A percentile compares a stretch with the other conserved stretches of the same genome.
phyloP scores from a whole-genome alignment of 768 basidiomycete species.

The Fomitopsis serialis region DNA sequence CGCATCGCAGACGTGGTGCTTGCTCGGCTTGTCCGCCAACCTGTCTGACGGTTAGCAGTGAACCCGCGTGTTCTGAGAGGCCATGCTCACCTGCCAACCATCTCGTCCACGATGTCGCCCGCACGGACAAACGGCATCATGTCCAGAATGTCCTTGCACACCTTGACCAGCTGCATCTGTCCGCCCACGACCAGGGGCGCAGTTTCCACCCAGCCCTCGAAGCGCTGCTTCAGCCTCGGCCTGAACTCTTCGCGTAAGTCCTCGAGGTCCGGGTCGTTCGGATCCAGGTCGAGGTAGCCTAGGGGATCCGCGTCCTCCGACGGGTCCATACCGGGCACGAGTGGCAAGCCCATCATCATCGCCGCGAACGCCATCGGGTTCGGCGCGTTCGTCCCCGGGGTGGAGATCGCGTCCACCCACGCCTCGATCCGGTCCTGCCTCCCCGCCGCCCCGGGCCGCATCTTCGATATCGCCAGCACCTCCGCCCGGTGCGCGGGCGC shows the following conservation, averaged over 20 bases:
- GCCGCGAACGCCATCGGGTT: constrained; percentile 60
- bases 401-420: constrained; percentile 47
- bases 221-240: constrained; percentile 50
- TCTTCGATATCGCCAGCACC: constrained; percentile 39
- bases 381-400: constrained; percentile 30
- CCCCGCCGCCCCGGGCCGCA: constrained; percentile 30
- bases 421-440: constrained; percentile 42
- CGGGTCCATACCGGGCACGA: constrained; percentile 32
- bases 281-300: constrained; percentile 46
- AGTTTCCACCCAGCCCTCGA: constrained; percentile 51
- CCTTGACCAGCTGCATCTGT: constrained; percentile 27
- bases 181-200: constrained; percentile 36
- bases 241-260: constrained; percentile 57
- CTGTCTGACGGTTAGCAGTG: constrained; percentile 26
- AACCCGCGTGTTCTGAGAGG: neutral
- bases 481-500: constrained; percentile 34
- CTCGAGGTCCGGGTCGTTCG: constrained; percentile 49
- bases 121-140: constrained; percentile 55
- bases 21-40: constrained; percentile 49
- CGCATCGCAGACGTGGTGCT: constrained; percentile 45
- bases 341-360: constrained; percentile 54
- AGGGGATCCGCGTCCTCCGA: constrained; percentile 42
- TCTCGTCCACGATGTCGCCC: constrained; percentile 49
- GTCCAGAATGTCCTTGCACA: constrained; percentile 40
- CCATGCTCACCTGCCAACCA: constrained; percentile 43